Evolutionary conservation across 805 yeast genomes (phyloP), one percentile per base, ranked within the genome.

Genomic region (Candida oleophila): DNA sequence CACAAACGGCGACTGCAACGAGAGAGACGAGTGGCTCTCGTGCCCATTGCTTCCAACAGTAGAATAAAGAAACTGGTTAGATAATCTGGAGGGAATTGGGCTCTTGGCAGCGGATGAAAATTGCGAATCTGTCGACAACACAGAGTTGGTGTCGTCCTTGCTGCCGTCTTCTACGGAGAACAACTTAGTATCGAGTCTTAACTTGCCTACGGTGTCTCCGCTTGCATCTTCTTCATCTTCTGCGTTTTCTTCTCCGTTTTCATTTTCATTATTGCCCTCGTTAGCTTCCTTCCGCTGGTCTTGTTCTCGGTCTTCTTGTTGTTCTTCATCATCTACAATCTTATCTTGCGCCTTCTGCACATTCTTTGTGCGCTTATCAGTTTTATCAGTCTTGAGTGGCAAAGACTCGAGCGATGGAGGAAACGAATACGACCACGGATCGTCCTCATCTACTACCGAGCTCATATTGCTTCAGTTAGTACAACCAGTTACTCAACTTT

Each of bases 361-460:
- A 20, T 9, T 16, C 4, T 12, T 20, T 20, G 39, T 9, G 7
- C 18, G 36, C 18, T 15, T 15, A 12, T 15, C 36, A 5, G 15
- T 12, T 7, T 15, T 15, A 12, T 12, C 36, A 5, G 36, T 18
- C 28, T 37, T 15, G 15, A 60, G 32, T 4, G 64, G 61, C 7
- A 67, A 53, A 9, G 60, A 54, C 8, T 68, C 74, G 1, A 60
- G 49, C 3, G 73, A 68, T 1, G 70, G 62, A 5, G 73, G 73
- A 42, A 66, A 65, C 11, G 73, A 65, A 51, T 68, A 69, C 14
- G 69, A 57, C 75, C 76, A 71, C 18, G 68, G 69, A 49, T 70
- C 74, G 21, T 68, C 74, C 18, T 67, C 70, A 30, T 68, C 30
- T 7, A 11, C 30, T 11, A 7, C 11, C 30, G 5, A 25, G 5